Evolutionary conservation across 2,329 filamentous ascomycete genomes (phyloP).

Genomic region (Penicillium sp.): DNA sequence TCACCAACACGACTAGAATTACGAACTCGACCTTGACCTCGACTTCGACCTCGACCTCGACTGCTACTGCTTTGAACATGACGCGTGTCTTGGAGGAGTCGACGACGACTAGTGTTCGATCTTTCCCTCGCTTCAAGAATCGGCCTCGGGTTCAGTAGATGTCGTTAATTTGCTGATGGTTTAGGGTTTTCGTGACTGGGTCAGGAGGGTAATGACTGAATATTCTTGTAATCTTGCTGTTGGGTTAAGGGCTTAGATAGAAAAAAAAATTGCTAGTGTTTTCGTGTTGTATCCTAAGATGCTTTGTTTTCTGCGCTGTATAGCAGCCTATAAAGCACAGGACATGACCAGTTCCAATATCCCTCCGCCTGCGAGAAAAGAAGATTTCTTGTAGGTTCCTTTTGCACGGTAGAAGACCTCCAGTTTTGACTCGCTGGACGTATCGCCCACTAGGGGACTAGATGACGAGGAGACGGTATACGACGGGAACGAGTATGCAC

Average conservation of each 20-base stretch:
- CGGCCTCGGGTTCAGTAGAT: not conserved
- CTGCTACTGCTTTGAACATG: not conserved
- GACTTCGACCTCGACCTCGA: not conserved
- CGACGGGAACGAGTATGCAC: no score
- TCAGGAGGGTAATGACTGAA: not conserved
- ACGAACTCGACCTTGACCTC: slow-evolving; percentile 7
- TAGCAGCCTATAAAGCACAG: not conserved
- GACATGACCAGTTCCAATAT: not conserved
- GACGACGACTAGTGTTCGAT: not conserved
- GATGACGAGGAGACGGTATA: no score
- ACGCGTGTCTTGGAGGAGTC: not conserved
- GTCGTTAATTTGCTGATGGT: not conserved
- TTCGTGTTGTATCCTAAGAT: not conserved
- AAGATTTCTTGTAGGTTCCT: no score
- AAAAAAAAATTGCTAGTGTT: slow-evolving; percentile 1
- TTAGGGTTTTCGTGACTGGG: not conserved
- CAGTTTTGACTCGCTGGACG: no score
- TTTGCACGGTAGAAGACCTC: no score
- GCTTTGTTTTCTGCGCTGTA: not conserved
- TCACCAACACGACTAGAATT: slow-evolving; percentile 17
- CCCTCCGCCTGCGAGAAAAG: not conserved
- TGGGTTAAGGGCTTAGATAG: not conserved
- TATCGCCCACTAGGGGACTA: no score
- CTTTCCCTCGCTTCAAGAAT: not conserved
- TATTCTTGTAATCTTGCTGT: not conserved